phyloP scores from a whole-genome alignment of 345 rosid species.

The Salix arbutifolia region DNA sequence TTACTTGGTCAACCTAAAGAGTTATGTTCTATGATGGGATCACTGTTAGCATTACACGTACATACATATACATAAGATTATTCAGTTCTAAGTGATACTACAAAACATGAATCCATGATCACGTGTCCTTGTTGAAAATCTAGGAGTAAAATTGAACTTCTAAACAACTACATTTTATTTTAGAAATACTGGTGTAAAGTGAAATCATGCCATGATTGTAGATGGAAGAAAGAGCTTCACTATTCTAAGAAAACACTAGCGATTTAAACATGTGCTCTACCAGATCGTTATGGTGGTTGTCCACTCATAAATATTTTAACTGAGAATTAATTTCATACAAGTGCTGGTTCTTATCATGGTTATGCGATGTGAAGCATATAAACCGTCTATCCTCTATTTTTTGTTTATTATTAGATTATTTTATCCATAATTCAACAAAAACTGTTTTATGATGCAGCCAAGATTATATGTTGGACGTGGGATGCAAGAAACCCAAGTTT shows the following conservation, averaged over 20 bases:
- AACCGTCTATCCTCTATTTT: too few relatives aligned
- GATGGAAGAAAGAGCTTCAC: not conserved
- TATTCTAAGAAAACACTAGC: not conserved
- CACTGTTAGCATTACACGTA: not conserved
- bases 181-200: not conserved
- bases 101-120: not conserved
- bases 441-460: slow-evolving; percentile 50
- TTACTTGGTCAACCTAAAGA: not conserved
- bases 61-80: not conserved
- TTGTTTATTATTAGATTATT: too few relatives aligned
- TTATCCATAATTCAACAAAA: not conserved
- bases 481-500: slow-evolving; percentile 92
- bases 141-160: not conserved
- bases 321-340: not conserved
- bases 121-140: not conserved
- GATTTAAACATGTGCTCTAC: not conserved
- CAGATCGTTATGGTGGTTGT: not conserved
- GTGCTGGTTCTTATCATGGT: not conserved
- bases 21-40: not conserved
- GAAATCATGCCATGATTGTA: not conserved
- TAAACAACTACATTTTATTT: not conserved
- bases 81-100: not conserved
- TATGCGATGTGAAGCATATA: not conserved
- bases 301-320: not conserved
- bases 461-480: slow-evolving; percentile 85